Percentiles rank a stretch among this genome's conserved stretches.
These are phyloP conservation scores for Phytophthora pisi DNA, from an alignment of 352 stramenopile species.

Conservation along the genomic window DNA sequence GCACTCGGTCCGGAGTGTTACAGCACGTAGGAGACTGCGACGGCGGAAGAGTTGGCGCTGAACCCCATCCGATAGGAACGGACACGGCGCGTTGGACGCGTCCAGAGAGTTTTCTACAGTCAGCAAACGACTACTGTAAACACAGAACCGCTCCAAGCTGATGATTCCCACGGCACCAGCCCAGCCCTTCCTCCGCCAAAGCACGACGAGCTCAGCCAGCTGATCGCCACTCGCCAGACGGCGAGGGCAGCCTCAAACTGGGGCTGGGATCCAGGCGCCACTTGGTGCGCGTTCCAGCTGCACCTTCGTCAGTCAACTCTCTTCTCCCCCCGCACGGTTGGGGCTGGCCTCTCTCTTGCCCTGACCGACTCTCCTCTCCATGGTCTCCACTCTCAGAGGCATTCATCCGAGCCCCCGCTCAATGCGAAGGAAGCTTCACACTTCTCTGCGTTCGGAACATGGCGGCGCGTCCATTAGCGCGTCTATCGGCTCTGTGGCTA, in stretches of 20 bases:
- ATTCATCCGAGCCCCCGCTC: no score
- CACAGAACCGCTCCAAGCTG: background rate
- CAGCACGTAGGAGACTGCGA: background rate
- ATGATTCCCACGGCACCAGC: background rate
- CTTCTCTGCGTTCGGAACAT: slow-evolving; percentile 7
- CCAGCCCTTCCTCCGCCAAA: background rate
- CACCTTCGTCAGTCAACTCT: slow-evolving; percentile 17
- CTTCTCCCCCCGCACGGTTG: slow-evolving; percentile 12
- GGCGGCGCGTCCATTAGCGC: background rate
- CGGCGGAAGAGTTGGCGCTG: background rate
- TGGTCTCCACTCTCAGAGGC: background rate
- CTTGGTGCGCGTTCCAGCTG: slow-evolving; percentile 18
- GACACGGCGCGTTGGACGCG: background rate
- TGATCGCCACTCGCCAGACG: background rate
- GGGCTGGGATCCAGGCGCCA: slow-evolving; percentile 1
- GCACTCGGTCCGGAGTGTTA: no score
- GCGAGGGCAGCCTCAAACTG: background rate
- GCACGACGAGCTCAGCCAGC: background rate
- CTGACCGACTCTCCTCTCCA: slow-evolving; percentile 14
- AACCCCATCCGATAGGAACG: background rate
- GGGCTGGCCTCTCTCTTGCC: slow-evolving; percentile 14
- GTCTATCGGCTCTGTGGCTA: background rate
- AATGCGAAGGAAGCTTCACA: background rate
- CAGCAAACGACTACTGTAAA: background rate
- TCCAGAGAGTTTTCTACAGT: background rate